Conservation (phyloP, 768 basidiomycete genomes). For the Trametes villosa region DNA sequence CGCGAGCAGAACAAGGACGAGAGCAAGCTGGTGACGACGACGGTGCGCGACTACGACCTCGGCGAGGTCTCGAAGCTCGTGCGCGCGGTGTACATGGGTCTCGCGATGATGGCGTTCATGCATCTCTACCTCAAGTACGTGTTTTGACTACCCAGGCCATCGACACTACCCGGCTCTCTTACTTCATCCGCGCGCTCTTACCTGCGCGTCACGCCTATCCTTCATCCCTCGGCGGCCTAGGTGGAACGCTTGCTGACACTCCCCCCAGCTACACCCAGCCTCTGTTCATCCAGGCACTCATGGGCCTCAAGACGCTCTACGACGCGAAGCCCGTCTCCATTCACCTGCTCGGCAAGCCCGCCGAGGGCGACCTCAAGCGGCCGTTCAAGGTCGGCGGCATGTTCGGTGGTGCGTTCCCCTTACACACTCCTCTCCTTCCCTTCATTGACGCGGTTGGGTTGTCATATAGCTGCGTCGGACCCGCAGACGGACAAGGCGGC, state of each 20-base stretch:
- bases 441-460: background rate
- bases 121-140: slow-evolving; percentile 82
- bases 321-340: slow-evolving; percentile 86
- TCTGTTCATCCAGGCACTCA: slow-evolving; percentile 92
- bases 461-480: slow-evolving; percentile 51
- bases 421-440: too few relatives aligned
- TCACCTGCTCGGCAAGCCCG: slow-evolving; percentile 76
- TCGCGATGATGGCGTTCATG: slow-evolving; percentile 63
- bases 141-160: background rate
- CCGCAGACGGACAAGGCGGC: slow-evolving; percentile 86
- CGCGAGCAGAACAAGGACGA: slow-evolving; percentile 57
- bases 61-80: slow-evolving; percentile 83
- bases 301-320: slow-evolving; percentile 91
- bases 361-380: slow-evolving; percentile 86
- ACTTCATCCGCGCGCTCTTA: background rate
- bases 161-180: background rate
- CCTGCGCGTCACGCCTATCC: too few relatives aligned
- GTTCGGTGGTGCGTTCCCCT: slow-evolving; percentile 66
- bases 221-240: too few relatives aligned
- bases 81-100: slow-evolving; percentile 42
- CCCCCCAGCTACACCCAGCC: slow-evolving; percentile 79
- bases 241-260: too few relatives aligned
- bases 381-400: slow-evolving; percentile 83
- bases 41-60: slow-evolving; percentile 92
- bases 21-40: slow-evolving; percentile 84